These are phyloP conservation scores for Metarhizium brunneum DNA, from an alignment of 2,329 filamentous ascomycete genomes.

Conservation along the genomic window DNA sequence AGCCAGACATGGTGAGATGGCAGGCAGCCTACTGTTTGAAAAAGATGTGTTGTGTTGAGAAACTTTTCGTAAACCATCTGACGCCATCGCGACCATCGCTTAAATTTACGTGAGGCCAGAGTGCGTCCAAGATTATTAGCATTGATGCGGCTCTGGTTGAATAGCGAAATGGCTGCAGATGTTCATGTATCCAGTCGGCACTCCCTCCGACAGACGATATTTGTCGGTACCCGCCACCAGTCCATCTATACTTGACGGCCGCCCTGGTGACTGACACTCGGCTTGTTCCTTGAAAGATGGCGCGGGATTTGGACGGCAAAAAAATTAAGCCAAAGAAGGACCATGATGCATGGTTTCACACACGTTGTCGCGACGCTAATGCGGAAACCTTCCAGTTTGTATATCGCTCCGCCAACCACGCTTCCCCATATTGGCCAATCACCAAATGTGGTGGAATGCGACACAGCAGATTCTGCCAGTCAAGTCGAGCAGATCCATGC, in stretches of 20 bases:
- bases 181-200: neutral
- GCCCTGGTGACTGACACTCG: slow-evolving; percentile 11
- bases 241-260: slow-evolving; percentile 12
- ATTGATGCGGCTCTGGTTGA: neutral
- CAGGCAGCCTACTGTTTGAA: neutral
- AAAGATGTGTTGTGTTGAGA: neutral
- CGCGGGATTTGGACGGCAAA: neutral
- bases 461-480: neutral
- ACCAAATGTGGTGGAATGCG: neutral
- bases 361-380: neutral
- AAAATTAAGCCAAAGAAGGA: neutral
- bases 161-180: neutral
- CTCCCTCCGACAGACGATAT: neutral
- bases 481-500: neutral
- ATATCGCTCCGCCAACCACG: neutral
- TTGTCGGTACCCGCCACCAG: slow-evolving; percentile 11
- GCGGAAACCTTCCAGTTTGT: neutral
- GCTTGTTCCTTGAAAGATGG: too few species aligned
- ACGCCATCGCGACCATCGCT: neutral
- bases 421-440: neutral
- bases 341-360: slow-evolving; percentile 3
- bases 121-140: neutral
- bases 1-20: neutral
- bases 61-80: too few species aligned
- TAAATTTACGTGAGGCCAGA: neutral